Base-by-base conservation (phyloP, 2,329 filamentous ascomycete species). In the Sarocladium strictum region DNA sequence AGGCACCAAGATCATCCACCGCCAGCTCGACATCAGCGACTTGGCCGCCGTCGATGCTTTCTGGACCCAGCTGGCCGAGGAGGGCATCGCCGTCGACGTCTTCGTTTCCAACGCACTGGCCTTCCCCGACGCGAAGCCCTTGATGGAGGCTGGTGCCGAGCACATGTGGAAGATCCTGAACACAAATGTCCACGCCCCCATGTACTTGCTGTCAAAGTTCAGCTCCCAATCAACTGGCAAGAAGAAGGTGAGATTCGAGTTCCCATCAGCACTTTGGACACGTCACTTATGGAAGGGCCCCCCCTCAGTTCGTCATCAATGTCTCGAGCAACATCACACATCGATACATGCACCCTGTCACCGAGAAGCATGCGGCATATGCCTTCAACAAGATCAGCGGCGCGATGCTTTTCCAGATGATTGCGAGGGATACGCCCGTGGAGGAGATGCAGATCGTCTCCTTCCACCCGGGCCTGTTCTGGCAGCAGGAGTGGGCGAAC, bases 351-450 rank as follows among this genome's bases (percentile, higher is more conserved):
- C 40, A 43, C 21, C 40, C 40, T 11, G 24, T 43, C 15, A 23
- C 40, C 15, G 3, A 9, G 6, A 9, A 4, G 6, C 40, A 24
- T 9, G 62, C 65, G 2, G 57, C 57, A 0, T 75, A 76, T 56
- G 62, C 63, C 1, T 33, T 69, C 33, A 71, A 70, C 23, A 77
- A 77, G 62, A 66, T 65, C 17, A 59, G 71, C 0, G 64, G 65
- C 0, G 66, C 71, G 0, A 56, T 69, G 10, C 56, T 67, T 6
- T 57, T 76, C 33, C 72, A 76, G 61, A 57, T 66, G 32, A 62
- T 75, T 9, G 71, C 72, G 3, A 59, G 65, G n/a, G 70, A 73
- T 4, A 61, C 63, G 0, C 51, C 62, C 1, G 56, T 60, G 0
- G 53, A 54, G 0, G 57, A 66, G 2, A 57, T 67, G 55, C 65